Conservation (phyloP, 2,329 filamentous ascomycete species). For the Chrysosporium queenslandicum region DNA sequence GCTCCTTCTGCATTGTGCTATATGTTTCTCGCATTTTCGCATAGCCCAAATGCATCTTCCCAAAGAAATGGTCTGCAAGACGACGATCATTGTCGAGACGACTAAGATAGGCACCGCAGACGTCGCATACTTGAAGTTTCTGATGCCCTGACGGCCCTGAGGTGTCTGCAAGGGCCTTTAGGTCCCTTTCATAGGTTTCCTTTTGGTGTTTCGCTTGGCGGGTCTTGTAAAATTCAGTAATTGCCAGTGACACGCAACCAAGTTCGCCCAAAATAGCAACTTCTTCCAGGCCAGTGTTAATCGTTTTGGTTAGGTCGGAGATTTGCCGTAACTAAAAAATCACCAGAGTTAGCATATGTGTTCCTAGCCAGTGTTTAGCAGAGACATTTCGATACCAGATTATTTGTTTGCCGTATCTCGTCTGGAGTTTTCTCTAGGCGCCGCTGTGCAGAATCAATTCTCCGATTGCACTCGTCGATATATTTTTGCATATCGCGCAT, state of each 20-base stretch:
- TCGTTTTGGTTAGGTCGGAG: conserved; percentile 64
- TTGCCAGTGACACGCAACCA: conserved; percentile 67
- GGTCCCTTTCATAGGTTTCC: conserved; percentile 71
- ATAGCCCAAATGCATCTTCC: conserved; percentile 98
- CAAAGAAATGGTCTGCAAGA: conserved; percentile 94
- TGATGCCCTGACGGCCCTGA: conserved; percentile 89
- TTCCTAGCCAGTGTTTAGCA: not conserved
- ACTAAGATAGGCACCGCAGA: conserved; percentile 89
- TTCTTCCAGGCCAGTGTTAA: conserved; percentile 74
- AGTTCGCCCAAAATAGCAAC: conserved; percentile 75
- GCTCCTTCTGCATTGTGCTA: conserved; percentile 75
- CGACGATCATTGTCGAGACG: conserved; percentile 88
- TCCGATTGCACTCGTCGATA: conserved; percentile 89
- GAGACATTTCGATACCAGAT: conserved; percentile 44
- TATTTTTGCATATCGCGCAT: conserved; percentile 92
- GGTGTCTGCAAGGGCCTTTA: conserved; percentile 85
- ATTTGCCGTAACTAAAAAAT: conserved; percentile 73
- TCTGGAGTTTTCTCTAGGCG: conserved; percentile 94
- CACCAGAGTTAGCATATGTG: not conserved
- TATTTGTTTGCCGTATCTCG: conserved; percentile 91
- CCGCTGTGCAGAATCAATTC: conserved; percentile 83
- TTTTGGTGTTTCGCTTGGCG: conserved; percentile 71
- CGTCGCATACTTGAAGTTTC: conserved; percentile 96
- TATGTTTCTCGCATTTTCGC: conserved; percentile 95
- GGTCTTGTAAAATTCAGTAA: conserved; percentile 81